These are phyloP conservation scores for Schoenoplectus triqueter DNA, from an alignment of 202 grass and related monocot species.

Conservation along the genomic window DNA sequence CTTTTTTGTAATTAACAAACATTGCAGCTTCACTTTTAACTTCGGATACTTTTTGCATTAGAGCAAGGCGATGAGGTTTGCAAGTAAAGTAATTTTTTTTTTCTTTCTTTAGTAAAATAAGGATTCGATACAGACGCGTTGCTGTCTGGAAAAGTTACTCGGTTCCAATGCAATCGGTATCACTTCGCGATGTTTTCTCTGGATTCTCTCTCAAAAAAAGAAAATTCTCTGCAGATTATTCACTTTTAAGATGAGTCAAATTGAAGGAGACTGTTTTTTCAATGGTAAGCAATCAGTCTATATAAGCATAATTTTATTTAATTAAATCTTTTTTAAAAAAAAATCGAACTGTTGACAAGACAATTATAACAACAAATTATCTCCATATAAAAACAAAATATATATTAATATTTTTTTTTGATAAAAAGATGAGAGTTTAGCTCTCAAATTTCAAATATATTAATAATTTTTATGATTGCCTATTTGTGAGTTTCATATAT, in stretches of 20 bases:
- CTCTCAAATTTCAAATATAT: no score
- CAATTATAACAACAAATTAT: neutral
- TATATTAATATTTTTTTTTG: no score
- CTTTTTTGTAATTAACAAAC: neutral
- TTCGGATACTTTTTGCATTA: neutral
- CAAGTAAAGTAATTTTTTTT: neutral
- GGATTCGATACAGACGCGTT: neutral
- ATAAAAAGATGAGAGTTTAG: no score
- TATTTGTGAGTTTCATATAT: no score
- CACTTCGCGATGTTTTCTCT: conserved; percentile 4
- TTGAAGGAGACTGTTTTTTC: neutral
- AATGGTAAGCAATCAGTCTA: neutral
- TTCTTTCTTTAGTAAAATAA: neutral
- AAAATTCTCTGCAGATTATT: conserved; percentile 5
- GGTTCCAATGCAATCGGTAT: neutral
- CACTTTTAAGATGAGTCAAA: conserved; percentile 17
- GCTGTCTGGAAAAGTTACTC: neutral
- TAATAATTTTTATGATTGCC: no score
- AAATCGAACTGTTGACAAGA: neutral
- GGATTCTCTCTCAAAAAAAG: neutral
- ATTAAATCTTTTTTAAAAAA: neutral
- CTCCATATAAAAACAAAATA: no score
- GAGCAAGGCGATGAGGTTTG: neutral
- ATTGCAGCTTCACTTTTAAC: neutral
- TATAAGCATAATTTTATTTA: neutral